Evolutionary conservation across 352 stramenopile species (phyloP), one percentile per base, ranked within the genome.

Genomic region (Globisporangium nagaii): DNA sequence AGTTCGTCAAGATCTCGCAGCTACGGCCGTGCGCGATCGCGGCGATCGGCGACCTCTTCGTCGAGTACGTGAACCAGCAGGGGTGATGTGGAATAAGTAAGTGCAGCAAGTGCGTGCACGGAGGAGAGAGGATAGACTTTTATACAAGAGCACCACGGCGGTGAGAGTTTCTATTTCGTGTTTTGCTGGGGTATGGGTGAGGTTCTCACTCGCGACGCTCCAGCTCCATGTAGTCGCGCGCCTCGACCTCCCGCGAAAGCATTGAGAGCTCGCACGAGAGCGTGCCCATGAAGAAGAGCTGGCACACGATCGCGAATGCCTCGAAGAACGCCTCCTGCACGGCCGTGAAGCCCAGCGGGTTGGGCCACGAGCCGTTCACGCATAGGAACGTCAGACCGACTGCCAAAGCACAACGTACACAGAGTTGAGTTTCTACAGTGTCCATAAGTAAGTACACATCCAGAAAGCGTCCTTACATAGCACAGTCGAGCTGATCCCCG

Each of bases 261-360:
- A 69, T 62, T 12, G 79, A 65, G 20, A 91, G 58, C 54, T 95
- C 84, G 44, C 80, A 87, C 4, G 79, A 88, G 1, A 90, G 56
- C 45, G 84, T 95, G 12, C 84, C 84, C 77, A 95, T 91, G 69
- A 88, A 95, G 19, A 95, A 60, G n/a, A 95, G 68, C 53, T 95
- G 84, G 37, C 80, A 95, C 15, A 93, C 67, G 60, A 95, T 93
- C 2, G 84, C 82, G 43, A 90, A 71, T 3, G 84, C 79, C 53
- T 95, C 84, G 37, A 91, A 86, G 56, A 92, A 85, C 3, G 84
- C 84, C 36, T 95, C 84, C 53, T 93, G 79, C 0, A 84, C 68
- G 28, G 81, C 81, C 25, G 84, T 92, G 52, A 95, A 87, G 3
- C 79, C 81, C 22, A 93, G 47, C 1, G 84, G 83, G 28, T 95